Conservation (phyloP, 805 yeast genomes). For the Wickerhamomyces ciferrii region DNA sequence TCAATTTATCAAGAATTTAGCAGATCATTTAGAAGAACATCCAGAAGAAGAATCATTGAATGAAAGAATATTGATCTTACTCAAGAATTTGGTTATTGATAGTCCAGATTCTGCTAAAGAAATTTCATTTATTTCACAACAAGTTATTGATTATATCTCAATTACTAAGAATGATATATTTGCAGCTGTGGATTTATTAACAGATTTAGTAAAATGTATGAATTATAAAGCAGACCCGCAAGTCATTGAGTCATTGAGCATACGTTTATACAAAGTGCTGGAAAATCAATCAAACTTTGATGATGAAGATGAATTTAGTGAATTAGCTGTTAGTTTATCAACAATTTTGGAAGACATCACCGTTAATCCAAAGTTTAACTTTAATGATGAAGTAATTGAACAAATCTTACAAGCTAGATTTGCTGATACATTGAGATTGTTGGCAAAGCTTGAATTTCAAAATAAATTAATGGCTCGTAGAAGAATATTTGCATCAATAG, state of each 20-base stretch:
- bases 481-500: slow-evolving; percentile 17
- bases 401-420: slow-evolving; percentile 7
- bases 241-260: slow-evolving; percentile 6
- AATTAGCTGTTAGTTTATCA: slow-evolving; percentile 11
- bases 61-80: slow-evolving; percentile 9
- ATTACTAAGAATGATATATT: slow-evolving; percentile 7
- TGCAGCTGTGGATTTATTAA: slow-evolving; percentile 12
- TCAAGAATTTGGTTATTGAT: slow-evolving; percentile 17
- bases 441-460: slow-evolving; percentile 11
- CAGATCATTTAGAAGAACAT: slow-evolving; percentile 8
- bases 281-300: slow-evolving; percentile 5
- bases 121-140: slow-evolving; percentile 9
- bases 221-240: slow-evolving; percentile 3
- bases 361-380: slow-evolving; percentile 8
- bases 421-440: background rate
- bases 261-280: slow-evolving; percentile 2
- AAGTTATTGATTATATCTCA: slow-evolving; percentile 7
- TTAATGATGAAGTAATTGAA: slow-evolving; percentile 8
- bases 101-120: slow-evolving; percentile 8
- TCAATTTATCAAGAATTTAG: slow-evolving; percentile 5
- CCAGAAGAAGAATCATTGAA: slow-evolving; percentile 18
- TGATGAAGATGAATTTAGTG: slow-evolving; percentile 20
- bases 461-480: slow-evolving; percentile 17
- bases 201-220: slow-evolving; percentile 9
- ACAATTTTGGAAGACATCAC: slow-evolving; percentile 16